Evolutionary conservation across 768 basidiomycete species (phyloP).

Genomic region (Pulveroboletus sp.): DNA sequence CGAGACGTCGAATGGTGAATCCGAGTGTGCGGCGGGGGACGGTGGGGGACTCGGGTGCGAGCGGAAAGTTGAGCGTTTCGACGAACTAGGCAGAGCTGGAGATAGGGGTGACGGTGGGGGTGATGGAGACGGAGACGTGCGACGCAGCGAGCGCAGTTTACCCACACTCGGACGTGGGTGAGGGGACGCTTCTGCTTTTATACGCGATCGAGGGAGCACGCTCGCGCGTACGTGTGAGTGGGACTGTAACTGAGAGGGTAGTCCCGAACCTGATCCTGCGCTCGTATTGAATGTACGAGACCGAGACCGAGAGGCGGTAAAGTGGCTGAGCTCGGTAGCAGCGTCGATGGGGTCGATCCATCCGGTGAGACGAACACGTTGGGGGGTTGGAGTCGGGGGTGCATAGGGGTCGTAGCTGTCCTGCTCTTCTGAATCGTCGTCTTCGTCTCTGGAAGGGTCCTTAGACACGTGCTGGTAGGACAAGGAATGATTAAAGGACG

Average conservation of each 20-base stretch:
- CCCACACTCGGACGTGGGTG: not conserved
- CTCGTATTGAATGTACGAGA: not conserved
- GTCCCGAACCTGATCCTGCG: not conserved
- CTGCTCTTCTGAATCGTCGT: constrained; percentile 1
- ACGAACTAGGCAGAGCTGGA: not conserved
- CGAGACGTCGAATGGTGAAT: constrained; percentile 22
- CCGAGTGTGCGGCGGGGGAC: constrained; percentile 5
- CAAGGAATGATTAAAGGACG: not conserved
- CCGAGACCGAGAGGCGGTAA: constrained; percentile 34
- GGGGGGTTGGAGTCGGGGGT: constrained; percentile 21
- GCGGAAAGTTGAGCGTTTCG: not conserved
- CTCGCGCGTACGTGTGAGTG: not conserved
- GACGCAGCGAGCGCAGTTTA: not conserved
- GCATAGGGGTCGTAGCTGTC: constrained; percentile 12
- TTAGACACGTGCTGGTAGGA: not conserved
- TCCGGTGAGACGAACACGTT: constrained; percentile 46
- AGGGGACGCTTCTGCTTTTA: not conserved
- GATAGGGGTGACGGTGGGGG: not conserved
- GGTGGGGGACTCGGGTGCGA: constrained; percentile 1
- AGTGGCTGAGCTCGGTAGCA: constrained; percentile 47
- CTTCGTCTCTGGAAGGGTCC: not conserved
- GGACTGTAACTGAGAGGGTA: not conserved
- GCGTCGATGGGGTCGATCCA: constrained; percentile 55
- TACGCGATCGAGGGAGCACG: not conserved
- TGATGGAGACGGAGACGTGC: not conserved